Conservation (phyloP, 768 basidiomycete genomes). For the Suillus hirtellus region DNA sequence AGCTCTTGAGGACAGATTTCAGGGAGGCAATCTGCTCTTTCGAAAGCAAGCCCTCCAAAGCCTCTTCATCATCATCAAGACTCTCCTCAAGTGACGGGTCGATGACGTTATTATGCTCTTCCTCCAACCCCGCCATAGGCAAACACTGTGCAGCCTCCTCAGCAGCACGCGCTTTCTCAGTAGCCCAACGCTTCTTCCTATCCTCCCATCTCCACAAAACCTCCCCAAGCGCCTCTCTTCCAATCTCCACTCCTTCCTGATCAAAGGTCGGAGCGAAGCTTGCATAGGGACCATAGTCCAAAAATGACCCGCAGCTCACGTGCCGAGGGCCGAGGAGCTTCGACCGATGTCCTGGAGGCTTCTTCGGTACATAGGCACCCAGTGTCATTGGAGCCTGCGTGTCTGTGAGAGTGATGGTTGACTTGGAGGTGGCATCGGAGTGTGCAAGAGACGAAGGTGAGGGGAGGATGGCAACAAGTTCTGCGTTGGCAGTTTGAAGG, state of each 20-base stretch:
- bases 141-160: slow-evolving; percentile 7
- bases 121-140: slow-evolving; percentile 17
- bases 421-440: slow-evolving; percentile 30
- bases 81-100: slow-evolving; percentile 13
- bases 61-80: slow-evolving; percentile 36
- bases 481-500: slow-evolving; percentile 65
- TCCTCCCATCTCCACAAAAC: slow-evolving; percentile 53
- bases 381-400: slow-evolving; percentile 43
- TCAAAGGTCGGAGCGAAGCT: slow-evolving; percentile 82
- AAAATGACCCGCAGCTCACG: slow-evolving; percentile 64
- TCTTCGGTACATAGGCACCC: slow-evolving; percentile 54
- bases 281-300: slow-evolving; percentile 76
- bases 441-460: slow-evolving; percentile 43
- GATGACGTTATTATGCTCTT: slow-evolving; percentile 16
- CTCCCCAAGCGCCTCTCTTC: slow-evolving; percentile 60
- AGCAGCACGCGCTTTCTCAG: slow-evolving; percentile 30
- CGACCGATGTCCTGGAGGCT: slow-evolving; percentile 40
- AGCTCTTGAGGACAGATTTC: slow-evolving; percentile 57
- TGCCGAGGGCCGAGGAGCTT: slow-evolving; percentile 51
- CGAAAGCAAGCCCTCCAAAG: slow-evolving; percentile 56
- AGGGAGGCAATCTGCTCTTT: slow-evolving; percentile 55
- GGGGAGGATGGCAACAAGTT: slow-evolving; percentile 74
- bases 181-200: slow-evolving; percentile 34
- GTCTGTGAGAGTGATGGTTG: slow-evolving; percentile 12
- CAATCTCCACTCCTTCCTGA: slow-evolving; percentile 73